Evolutionary conservation across 2,329 filamentous ascomycete species (phyloP).

Genomic region (Verticillium klebahnii): DNA sequence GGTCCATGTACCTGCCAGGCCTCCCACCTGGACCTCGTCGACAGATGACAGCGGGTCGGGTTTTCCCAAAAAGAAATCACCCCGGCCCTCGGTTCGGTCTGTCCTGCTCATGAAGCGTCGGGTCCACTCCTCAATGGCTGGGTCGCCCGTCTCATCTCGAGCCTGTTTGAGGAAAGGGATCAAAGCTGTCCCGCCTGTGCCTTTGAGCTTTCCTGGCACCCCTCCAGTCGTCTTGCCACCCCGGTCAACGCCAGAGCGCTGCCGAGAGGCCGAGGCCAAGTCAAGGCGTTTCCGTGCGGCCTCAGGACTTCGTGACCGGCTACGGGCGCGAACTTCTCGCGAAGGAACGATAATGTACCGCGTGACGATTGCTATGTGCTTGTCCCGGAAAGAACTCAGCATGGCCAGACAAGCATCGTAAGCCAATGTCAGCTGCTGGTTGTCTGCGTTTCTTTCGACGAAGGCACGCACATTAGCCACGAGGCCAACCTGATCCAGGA

Average conservation of each 20-base stretch:
- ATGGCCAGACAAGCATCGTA: conserved; percentile 85
- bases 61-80: conserved; percentile 56
- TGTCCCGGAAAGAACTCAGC: conserved; percentile 71
- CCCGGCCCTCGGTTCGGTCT: conserved; percentile 41
- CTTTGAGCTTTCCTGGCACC: conserved; percentile 61
- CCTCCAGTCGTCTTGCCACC: not conserved
- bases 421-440: conserved; percentile 68
- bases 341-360: conserved; percentile 93
- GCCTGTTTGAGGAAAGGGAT: conserved; percentile 97
- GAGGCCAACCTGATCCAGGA: conserved; percentile 72
- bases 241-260: conserved; percentile 16
- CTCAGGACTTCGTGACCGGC: conserved; percentile 55
- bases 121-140: conserved; percentile 68
- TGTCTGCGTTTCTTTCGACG: conserved; percentile 57
- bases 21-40: conserved; percentile 48
- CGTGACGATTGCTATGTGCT: conserved; percentile 93
- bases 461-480: conserved; percentile 87
- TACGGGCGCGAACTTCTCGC: conserved; percentile 63
- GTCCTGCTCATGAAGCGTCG: conserved; percentile 52
- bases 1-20: conserved; percentile 82
- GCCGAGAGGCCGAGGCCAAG: conserved; percentile 54
- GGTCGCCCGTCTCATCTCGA: conserved; percentile 90
- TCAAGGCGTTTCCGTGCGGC: conserved; percentile 49
- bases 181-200: conserved; percentile 88
- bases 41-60: conserved; percentile 35